Evolutionary conservation across 345 rosid species (phyloP), one percentile per base, ranked within the genome.

Genomic region (Lagerstroemia speciosa): DNA sequence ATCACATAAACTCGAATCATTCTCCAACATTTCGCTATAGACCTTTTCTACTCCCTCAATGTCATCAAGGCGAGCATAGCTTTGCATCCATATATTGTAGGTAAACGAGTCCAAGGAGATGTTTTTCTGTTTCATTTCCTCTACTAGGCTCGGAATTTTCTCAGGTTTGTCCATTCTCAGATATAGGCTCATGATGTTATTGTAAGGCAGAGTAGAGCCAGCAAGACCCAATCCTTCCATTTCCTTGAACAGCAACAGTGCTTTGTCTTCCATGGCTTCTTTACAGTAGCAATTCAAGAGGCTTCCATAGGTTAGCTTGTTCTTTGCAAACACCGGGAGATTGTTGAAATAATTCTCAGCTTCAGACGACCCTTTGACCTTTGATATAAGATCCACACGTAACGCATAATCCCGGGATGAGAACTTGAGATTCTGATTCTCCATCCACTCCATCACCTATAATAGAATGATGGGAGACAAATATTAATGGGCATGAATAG

Each of bases 371-470:
- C 91, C 97, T 72, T 84, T 77, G 31, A 76, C 75, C 72, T 81
- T 88, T 19, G 89, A 87, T 12, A 82, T 66, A 63, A 88, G 93
- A 79, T 88, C 93, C 67, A 90, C 37, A 38, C 75, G 80, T 0
- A 82, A n/a, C 1, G 88, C 96, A 63, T 76, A 64, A 38, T 92
- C 93, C 0, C 73, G 45, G 2, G 53, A 34, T 11, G 82, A 72
- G 33, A 84, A 74, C 2, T 64, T 67, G 34, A 90, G 74, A 65
- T 85, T 81, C 73, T 83, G 81, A 76, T 53, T 86, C 84, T 83
- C 89, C 97, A 93, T 89, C 97, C 97, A 90, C 52, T 85, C 86
- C 80, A 86, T 74, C 38, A 88, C 72, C 98, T 92, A 66, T 73
- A 72, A 6, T 32, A 38, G 53, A 67, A 45, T 19, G 19, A 62